phyloP scores from a whole-genome alignment of 1,139 yeast genomes.

The Scheffersomyces segobiensis region DNA sequence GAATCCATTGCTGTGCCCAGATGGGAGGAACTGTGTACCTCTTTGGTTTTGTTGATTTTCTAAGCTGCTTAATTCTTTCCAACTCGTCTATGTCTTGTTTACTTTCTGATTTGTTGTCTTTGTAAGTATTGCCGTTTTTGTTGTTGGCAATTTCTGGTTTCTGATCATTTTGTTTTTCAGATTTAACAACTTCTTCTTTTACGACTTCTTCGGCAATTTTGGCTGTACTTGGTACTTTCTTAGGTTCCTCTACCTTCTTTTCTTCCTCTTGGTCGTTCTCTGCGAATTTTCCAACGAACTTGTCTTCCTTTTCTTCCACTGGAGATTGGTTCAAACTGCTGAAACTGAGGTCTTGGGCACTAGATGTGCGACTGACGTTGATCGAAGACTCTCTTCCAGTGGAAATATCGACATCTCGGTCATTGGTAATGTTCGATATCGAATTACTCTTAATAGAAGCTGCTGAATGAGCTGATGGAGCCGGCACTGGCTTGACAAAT shows the following conservation, averaged over 20 bases:
- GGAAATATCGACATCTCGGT: constrained; percentile 40
- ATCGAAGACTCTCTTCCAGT: constrained; percentile 34
- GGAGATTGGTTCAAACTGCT: background rate
- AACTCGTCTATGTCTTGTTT: constrained; percentile 13
- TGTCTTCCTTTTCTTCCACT: background rate
- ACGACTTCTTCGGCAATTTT: background rate
- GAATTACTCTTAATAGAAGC: constrained; percentile 32
- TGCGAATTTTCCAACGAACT: background rate
- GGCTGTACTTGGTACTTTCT: background rate
- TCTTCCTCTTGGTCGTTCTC: background rate
- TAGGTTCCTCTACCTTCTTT: background rate
- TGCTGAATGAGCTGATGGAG: background rate
- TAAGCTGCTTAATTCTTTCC: constrained; percentile 16
- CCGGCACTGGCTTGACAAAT: constrained; percentile 7
- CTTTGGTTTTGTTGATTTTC: constrained; percentile 49
- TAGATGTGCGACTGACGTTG: constrained; percentile 3
- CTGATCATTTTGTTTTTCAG: background rate
- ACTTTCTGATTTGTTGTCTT: background rate
- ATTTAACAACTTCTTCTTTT: background rate
- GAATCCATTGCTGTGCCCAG: constrained; percentile 81
- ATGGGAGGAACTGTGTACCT: constrained; percentile 69
- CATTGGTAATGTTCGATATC: constrained; percentile 50
- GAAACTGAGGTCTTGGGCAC: background rate
- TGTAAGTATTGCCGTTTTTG: background rate
- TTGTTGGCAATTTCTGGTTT: background rate